Base-by-base conservation (phyloP, 495 filamentous ascomycete genomes). In the Lindgomyces ingoldianus region DNA sequence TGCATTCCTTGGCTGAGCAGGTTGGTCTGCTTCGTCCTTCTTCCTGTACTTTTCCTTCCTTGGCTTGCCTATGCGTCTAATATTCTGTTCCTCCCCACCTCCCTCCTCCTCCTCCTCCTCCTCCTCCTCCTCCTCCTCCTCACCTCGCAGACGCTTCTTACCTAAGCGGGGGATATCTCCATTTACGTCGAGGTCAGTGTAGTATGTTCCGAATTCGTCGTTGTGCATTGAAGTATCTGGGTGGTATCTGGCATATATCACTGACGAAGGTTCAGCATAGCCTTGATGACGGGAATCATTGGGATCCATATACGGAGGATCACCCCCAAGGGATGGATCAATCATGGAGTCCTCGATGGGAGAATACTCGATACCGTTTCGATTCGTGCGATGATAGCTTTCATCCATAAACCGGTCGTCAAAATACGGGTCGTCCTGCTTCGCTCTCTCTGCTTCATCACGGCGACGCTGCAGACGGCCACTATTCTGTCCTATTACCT, bases 381-480 rank as follows among this genome's bases (percentile, higher is more conserved):
- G 51, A n/a, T 26, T 30, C 4, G 33, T 50, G 19, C 55, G 48
- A 49, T 64, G 45, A 16, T 60, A 18, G 41, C 64, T 42, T 25
- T 74, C 65, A 27, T 73, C 68, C 47, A 67, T 69, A 49, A 57
- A 71, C 2, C 64, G 53, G 18, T 71, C 78, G 44, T 78, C 73
- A 14, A 80, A 65, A 9, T 76, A 62, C 16, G 76, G 67, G 54
- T 81, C 77, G 33, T 73, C 73, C 21, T 76, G 63, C 50, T 81
- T 81, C 2, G 75, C 79, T 12, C 77, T 56, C 65, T 81, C 80
- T 9, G 81, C 84, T 61, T 85, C 83, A 47, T 78, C 74, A 41
- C 74, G 74, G 10, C 79, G 79, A 49, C 78, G 78, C 39, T 75
- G 74, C 24, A 87, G 65, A 6, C 83, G 79, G 22, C 71, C 71